A percentile compares a stretch with the other conserved stretches of the same genome.
phyloP scores from a whole-genome alignment of 2,329 filamentous ascomycete genomes.

The Colletotrichum navitas region DNA sequence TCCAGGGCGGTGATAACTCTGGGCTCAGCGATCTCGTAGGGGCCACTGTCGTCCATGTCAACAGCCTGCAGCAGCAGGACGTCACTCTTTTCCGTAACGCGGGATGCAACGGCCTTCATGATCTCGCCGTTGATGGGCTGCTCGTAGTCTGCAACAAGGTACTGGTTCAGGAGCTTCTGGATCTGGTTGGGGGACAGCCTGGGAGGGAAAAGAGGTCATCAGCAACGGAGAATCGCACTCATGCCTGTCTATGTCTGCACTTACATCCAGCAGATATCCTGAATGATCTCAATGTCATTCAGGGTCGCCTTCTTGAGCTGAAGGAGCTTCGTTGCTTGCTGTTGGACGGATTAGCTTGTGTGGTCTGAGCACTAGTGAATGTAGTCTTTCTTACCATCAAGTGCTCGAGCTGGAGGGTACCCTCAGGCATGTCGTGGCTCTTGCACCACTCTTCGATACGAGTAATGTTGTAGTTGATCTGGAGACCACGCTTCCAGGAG shows the following conservation, averaged over 20 bases:
- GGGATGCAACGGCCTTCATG: conserved; percentile 98
- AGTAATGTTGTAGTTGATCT: conserved; percentile 99
- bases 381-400: conserved; percentile 77
- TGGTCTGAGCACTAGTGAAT: background rate
- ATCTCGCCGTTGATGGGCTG: conserved; percentile 99
- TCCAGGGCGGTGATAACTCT: conserved; percentile 95
- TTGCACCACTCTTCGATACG: conserved; percentile 99
- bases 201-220: conserved; percentile 9
- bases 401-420: conserved; percentile 96
- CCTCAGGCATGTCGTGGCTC: conserved; percentile 99
- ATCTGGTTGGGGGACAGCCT: conserved; percentile 99
- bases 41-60: conserved; percentile 98
- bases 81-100: conserved; percentile 98
- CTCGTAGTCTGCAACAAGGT: conserved; percentile 98
- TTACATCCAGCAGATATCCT: conserved; percentile 99
- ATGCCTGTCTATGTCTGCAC: conserved; percentile 53
- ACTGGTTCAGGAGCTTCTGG: conserved; percentile 98
- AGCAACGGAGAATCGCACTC: conserved; percentile 1
- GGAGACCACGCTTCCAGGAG: conserved; percentile 98
- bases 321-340: conserved; percentile 98
- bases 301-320: conserved; percentile 99
- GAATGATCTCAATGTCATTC: conserved; percentile 99
- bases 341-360: conserved; percentile 43
- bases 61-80: conserved; percentile 93
- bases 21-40: conserved; percentile 98